Conservation (phyloP, 2,329 filamentous ascomycete species). For the Botrytis fragariae region DNA sequence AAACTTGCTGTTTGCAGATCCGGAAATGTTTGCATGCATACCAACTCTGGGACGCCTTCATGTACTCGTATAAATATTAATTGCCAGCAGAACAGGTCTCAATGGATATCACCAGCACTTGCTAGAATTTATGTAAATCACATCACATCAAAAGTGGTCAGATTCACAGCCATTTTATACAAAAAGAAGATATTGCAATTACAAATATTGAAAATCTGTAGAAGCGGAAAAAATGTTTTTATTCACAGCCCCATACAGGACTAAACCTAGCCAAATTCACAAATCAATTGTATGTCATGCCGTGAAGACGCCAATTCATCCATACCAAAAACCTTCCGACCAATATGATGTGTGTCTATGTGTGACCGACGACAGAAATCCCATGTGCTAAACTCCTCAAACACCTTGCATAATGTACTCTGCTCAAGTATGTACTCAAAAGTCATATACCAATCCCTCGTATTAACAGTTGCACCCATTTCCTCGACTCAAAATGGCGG, state of each 20-base stretch:
- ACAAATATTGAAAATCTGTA: background rate
- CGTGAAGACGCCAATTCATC: background rate
- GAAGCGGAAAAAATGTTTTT: background rate
- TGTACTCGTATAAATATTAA: background rate
- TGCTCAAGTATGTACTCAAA: constrained; percentile 14
- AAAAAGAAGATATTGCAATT: background rate
- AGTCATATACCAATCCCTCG: constrained; percentile 7
- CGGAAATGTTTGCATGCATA: background rate
- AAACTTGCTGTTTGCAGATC: background rate
- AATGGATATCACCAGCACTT: background rate
- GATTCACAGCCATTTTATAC: background rate
- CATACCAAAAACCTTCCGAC: background rate
- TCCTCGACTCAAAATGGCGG: background rate
- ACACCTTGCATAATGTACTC: constrained; percentile 16
- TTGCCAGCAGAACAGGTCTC: background rate
- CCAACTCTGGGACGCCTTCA: background rate
- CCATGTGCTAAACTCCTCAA: background rate
- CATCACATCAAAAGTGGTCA: background rate
- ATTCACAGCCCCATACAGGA: background rate
- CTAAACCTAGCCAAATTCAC: background rate
- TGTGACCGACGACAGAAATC: background rate
- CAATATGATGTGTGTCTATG: constrained; percentile 10
- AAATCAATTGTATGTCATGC: background rate
- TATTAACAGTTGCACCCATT: background rate
- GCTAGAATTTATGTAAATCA: background rate